Evolutionary conservation across 768 basidiomycete species (phyloP), one percentile per base, ranked within the genome.

Genomic region (Boletus sp.): DNA sequence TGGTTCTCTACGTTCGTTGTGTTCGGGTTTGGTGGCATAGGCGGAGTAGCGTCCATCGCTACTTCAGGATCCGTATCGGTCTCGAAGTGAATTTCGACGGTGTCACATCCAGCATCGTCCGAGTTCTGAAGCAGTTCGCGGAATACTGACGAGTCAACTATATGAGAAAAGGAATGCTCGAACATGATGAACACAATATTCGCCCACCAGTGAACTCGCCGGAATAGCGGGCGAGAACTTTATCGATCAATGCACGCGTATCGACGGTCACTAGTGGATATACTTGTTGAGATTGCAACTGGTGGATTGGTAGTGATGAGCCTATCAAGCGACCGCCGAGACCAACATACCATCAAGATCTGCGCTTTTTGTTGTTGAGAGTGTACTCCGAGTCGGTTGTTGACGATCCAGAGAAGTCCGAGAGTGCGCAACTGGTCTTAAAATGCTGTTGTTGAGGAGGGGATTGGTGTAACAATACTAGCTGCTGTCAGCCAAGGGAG

Each of bases 61-160:
- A 14, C 32, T 44, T 24, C n/a, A 11, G 42, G 24, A 15, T 32
- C 32, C 11, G 30, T 4, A n/a, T 7, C 17, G 7, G 33, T 36
- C 32, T 50, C 40, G 8, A 55, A 55, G 20, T 7, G 54, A 29
- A 55, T 55, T 36, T 55, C 54, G 17, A 17, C 54, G 10, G 7
- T 5, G 24, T 42, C 36, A n/a, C n/a, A n/a, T n/a, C n/a, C n/a
- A n/a, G n/a, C n/a, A n/a, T n/a, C n/a, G n/a, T n/a, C n/a, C n/a
- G n/a, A n/a, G n/a, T n/a, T n/a, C n/a, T n/a, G n/a, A n/a, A n/a
- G n/a, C n/a, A n/a, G n/a, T n/a, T n/a, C n/a, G n/a, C n/a, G n/a
- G n/a, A n/a, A n/a, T n/a, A n/a, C n/a, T n/a, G n/a, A n/a, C n/a
- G n/a, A n/a, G 41, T 44, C 42, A n/a, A 45, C 3, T 24, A 7